These are phyloP conservation scores for Coemansia sp. DNA, from an alignment of 192 early-diverging fungal species.

Conservation along the genomic window DNA sequence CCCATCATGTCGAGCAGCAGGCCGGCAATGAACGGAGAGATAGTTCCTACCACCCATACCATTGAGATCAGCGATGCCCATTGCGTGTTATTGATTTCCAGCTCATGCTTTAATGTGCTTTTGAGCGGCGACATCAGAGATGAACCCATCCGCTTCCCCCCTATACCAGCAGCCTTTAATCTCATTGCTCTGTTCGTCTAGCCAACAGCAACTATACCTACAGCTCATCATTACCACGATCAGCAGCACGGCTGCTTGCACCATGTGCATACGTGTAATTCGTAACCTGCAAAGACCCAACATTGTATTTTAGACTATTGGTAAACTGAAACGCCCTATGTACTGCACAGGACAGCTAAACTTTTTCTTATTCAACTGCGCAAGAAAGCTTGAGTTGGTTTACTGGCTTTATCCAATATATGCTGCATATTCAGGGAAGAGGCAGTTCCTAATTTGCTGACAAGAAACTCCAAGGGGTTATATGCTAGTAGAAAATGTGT, in stretches of 20 bases:
- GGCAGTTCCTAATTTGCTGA: background rate
- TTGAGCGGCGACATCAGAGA: constrained; percentile 53
- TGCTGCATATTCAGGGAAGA: constrained; percentile 3
- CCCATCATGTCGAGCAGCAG: constrained; percentile 55
- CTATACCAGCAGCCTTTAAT: constrained; percentile 8
- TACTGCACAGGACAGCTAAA: background rate
- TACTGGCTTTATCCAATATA: constrained; percentile 4
- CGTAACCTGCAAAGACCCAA: constrained; percentile 11
- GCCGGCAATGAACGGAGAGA: constrained; percentile 54
- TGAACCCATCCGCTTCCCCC: constrained; percentile 53
- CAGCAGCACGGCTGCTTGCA: constrained; percentile 43
- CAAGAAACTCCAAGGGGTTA: too few relatives aligned
- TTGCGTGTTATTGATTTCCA: constrained; percentile 54
- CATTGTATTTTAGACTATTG: background rate
- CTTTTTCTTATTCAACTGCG: too few relatives aligned
- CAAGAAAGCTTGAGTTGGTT: background rate
- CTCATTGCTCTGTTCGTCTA: too few relatives aligned
- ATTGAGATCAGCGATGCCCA: constrained; percentile 53
- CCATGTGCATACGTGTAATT: constrained; percentile 42
- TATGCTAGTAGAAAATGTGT: background rate
- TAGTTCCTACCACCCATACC: constrained; percentile 53
- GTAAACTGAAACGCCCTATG: background rate
- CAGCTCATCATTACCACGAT: constrained; percentile 52
- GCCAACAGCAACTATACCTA: constrained; percentile 15
- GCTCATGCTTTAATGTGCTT: constrained; percentile 53